Conservation (phyloP, 805 yeast species). For the Candida glaebosa region DNA sequence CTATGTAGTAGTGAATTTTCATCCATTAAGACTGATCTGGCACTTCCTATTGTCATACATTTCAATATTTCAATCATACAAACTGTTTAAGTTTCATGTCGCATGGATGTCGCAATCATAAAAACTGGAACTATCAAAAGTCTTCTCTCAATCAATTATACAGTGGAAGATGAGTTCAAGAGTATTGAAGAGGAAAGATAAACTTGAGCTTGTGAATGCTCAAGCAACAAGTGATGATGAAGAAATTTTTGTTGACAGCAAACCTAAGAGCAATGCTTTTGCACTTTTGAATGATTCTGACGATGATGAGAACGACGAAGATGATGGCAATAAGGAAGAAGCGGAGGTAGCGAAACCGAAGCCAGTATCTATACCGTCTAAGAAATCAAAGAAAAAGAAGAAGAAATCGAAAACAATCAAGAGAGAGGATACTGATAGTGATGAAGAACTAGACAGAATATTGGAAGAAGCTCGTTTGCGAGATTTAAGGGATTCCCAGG, state of each 20-base stretch:
- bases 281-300: constrained; percentile 34
- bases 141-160: neutral
- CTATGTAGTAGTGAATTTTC: too few relatives aligned
- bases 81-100: neutral
- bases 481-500: constrained; percentile 14
- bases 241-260: constrained; percentile 12
- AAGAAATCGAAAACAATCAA: constrained; percentile 12
- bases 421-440: constrained; percentile 32
- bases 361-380: constrained; percentile 10
- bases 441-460: constrained; percentile 57
- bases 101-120: neutral
- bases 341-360: too few relatives aligned
- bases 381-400: constrained; percentile 20
- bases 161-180: constrained; percentile 44
- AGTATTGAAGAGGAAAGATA: constrained; percentile 44
- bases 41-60: too few relatives aligned
- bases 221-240: constrained; percentile 14
- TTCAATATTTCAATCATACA: too few relatives aligned
- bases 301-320: constrained; percentile 15
- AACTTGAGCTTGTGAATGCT: constrained; percentile 18
- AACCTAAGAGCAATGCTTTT: constrained; percentile 40
- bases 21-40: too few relatives aligned
- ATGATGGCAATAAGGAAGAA: constrained; percentile 13
- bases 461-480: constrained; percentile 38
- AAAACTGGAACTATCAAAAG: neutral